These are phyloP conservation scores for Pseudogymnoascus sp. DNA, from an alignment of 2,329 filamentous ascomycete species.

Conservation along the genomic window DNA sequence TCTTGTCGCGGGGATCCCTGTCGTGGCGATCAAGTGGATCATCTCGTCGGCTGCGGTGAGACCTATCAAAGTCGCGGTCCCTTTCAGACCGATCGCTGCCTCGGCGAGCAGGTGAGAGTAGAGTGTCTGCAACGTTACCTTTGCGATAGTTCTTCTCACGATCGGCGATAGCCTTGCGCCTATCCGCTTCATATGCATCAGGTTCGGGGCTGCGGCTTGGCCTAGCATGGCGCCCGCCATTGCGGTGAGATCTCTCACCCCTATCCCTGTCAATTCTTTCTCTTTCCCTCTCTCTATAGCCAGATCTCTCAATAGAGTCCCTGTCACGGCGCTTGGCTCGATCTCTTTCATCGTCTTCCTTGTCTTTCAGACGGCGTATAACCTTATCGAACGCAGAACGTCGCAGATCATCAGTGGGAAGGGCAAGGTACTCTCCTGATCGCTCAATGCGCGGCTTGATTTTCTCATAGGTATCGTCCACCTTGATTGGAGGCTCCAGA, in stretches of 20 bases:
- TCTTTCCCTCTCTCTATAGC: slow-evolving; percentile 44
- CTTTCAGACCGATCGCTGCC: slow-evolving; percentile 35
- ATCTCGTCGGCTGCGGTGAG: slow-evolving; percentile 47
- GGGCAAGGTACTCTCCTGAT: slow-evolving; percentile 73
- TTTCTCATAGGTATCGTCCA: slow-evolving; percentile 81
- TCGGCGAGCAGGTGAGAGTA: slow-evolving; percentile 38
- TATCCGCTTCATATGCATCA: slow-evolving; percentile 91
- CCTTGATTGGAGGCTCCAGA: slow-evolving; percentile 72
- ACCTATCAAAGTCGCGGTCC: slow-evolving; percentile 32
- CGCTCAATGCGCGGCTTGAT: slow-evolving; percentile 72
- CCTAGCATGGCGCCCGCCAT: slow-evolving; percentile 48
- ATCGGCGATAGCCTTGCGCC: slow-evolving; percentile 86
- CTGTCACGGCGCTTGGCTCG: slow-evolving; percentile 52
- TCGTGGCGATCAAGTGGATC: slow-evolving; percentile 65
- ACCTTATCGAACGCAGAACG: slow-evolving; percentile 85
- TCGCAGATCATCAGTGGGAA: slow-evolving; percentile 75
- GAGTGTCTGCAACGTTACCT: slow-evolving; percentile 58
- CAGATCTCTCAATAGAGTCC: slow-evolving; percentile 36
- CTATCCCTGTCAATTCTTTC: slow-evolving; percentile 47
- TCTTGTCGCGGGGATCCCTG: slow-evolving; percentile 54
- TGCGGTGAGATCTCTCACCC: slow-evolving; percentile 57
- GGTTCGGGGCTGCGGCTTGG: slow-evolving; percentile 83
- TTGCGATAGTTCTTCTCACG: slow-evolving; percentile 91
- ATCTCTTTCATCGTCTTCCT: slow-evolving; percentile 76
- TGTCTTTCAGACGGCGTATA: slow-evolving; percentile 82